Evolutionary conservation across 208 protist species (phyloP).

Genomic region (Acanthamoeba pearcei): DNA sequence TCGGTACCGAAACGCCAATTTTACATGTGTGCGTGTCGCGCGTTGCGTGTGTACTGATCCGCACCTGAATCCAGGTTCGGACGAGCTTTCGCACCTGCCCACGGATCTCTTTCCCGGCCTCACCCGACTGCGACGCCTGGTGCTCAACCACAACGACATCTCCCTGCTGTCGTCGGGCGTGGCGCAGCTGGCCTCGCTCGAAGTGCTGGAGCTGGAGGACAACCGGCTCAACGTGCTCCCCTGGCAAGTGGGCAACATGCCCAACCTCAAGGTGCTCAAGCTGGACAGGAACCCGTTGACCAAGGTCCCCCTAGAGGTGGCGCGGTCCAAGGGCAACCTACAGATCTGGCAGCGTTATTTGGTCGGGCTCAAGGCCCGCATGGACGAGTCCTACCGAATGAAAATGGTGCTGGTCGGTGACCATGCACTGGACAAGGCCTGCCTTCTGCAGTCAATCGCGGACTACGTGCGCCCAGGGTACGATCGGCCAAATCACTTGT

Average conservation of each 20-base stretch:
- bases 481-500: no score
- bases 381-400: constrained; percentile 73
- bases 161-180: constrained; percentile 42
- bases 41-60: background rate
- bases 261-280: constrained; percentile 39
- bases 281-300: constrained; percentile 57
- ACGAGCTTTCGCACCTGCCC: constrained; percentile 38
- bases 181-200: constrained; percentile 41
- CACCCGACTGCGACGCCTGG: constrained; percentile 23
- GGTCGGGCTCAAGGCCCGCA: constrained; percentile 30
- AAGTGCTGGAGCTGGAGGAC: constrained; percentile 65
- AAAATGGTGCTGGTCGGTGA: constrained; percentile 49
- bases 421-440: background rate
- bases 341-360: constrained; percentile 32
- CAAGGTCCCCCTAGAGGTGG: constrained; percentile 37
- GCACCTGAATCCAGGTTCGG: background rate
- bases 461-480: constrained; percentile 39
- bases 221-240: constrained; percentile 66
- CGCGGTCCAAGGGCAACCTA: constrained; percentile 27
- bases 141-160: constrained; percentile 70
- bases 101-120: constrained; percentile 55
- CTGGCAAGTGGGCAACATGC: constrained; percentile 61
- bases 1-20: background rate
- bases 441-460: constrained; percentile 8
- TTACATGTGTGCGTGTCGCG: no score